Percentiles rank a stretch among this genome's conserved stretches.
phyloP scores from a whole-genome alignment of 2,329 filamentous ascomycete species.

The Lasiodiplodia sp. region DNA sequence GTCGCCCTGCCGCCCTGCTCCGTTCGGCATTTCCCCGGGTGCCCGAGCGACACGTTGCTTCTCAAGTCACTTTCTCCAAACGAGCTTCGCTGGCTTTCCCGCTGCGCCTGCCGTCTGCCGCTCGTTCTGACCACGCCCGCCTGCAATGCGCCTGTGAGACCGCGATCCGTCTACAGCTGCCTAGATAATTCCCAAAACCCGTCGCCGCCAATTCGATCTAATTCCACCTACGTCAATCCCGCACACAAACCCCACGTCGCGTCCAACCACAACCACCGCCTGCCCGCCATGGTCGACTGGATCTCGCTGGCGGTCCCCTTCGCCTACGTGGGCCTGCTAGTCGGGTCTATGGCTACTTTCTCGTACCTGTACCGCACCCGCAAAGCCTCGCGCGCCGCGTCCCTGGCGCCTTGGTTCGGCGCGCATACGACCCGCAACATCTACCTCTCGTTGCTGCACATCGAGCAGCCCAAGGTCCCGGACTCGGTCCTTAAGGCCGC shows the following conservation, averaged over 20 bases:
- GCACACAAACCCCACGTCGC: not conserved
- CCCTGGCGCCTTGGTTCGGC: conserved; percentile 93
- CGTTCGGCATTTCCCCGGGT: conserved; percentile 2
- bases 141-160: conserved; percentile 24
- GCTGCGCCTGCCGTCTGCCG: conserved; percentile 16
- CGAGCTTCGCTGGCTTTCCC: not conserved
- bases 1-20: not conserved
- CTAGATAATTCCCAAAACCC: not conserved
- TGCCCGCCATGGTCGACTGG: conserved; percentile 70
- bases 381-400: conserved; percentile 80
- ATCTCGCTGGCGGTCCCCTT: conserved; percentile 84
- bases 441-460: conserved; percentile 90
- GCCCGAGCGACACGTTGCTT: conserved; percentile 26
- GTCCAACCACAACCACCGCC: not conserved
- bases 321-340: conserved; percentile 86
- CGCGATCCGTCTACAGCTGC: not conserved
- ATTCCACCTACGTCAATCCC: not conserved
- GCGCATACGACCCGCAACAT: conserved; percentile 91
- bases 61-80: conserved; percentile 4
- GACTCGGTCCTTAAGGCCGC: conserved; percentile 88
- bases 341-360: conserved; percentile 89
- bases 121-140: conserved; percentile 9
- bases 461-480: conserved; percentile 74
- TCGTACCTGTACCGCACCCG: conserved; percentile 91
- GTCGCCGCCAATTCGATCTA: conserved; percentile 1